Percentiles rank a stretch among this genome's conserved stretches.
Evolutionary conservation across 169 alveolate genomes (phyloP).

Genomic region (Ichthyophthirius multifiliis): DNA sequence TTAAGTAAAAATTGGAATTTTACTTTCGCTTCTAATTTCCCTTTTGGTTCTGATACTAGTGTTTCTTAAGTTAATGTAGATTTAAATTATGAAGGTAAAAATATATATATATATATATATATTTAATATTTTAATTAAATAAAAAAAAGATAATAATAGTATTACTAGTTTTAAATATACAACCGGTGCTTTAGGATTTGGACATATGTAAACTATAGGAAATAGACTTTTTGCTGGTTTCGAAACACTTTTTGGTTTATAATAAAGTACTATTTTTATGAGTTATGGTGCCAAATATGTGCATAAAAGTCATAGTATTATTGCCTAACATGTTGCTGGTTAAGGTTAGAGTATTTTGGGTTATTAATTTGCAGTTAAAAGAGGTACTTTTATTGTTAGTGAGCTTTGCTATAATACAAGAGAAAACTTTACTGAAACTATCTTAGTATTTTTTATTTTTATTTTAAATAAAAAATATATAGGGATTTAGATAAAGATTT

Average conservation of each 20-base stretch:
- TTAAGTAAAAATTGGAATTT: conserved; percentile 10
- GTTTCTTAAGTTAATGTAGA: conserved; percentile 34
- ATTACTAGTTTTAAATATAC: conserved; percentile 20
- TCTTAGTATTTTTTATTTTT: not conserved
- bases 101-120: too few relatives aligned
- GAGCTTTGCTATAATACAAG: conserved; percentile 8
- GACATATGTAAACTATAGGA: conserved; percentile 32
- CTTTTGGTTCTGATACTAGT: conserved; percentile 31
- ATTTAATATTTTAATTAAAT: not conserved
- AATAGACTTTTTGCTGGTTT: conserved; percentile 27
- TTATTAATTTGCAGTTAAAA: not conserved
- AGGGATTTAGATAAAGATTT: conserved; percentile 41
- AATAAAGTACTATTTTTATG: conserved; percentile 25
- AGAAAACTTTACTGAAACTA: conserved; percentile 23
- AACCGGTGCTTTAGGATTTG: conserved; percentile 33
- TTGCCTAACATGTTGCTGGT: conserved; percentile 29
- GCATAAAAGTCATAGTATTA: not conserved
- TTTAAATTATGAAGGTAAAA: conserved; percentile 15
- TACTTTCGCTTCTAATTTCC: conserved; percentile 21
- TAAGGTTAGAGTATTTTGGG: conserved; percentile 10
- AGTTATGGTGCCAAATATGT: conserved; percentile 23
- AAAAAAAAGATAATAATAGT: conserved; percentile 17
- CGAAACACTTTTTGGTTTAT: conserved; percentile 22
- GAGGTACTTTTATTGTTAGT: not conserved
- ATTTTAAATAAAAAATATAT: not conserved